Conservation (phyloP, 2,329 filamentous ascomycete species). For the Keithomyces neogunnii region DNA sequence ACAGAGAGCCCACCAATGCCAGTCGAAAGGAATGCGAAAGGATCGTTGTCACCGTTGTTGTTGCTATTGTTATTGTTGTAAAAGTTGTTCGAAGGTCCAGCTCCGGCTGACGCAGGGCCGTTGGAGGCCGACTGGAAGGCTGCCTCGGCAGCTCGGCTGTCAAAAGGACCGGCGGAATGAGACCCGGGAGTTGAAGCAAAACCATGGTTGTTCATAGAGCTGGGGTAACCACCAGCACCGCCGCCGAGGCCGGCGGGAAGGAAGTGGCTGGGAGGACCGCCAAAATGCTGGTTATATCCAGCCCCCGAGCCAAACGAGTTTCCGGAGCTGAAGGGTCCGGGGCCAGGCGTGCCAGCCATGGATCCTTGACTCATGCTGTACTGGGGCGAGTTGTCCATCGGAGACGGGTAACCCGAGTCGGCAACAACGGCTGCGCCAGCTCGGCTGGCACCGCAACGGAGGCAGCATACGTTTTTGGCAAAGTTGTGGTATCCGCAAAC, state of each 20-base stretch:
- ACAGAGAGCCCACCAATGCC: slow-evolving; percentile 68
- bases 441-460: slow-evolving; percentile 90
- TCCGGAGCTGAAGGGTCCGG: slow-evolving; percentile 64
- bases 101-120: slow-evolving; percentile 66
- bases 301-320: slow-evolving; percentile 58
- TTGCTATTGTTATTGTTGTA: slow-evolving; percentile 46
- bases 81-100: slow-evolving; percentile 53
- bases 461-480: slow-evolving; percentile 96
- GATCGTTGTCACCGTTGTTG: slow-evolving; percentile 63
- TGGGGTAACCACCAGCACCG: slow-evolving; percentile 64
- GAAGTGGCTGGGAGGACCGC: slow-evolving; percentile 80
- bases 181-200: slow-evolving; percentile 69
- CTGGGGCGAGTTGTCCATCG: slow-evolving; percentile 76
- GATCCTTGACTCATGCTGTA: slow-evolving; percentile 81
- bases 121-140: slow-evolving; percentile 88
- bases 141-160: slow-evolving; percentile 86
- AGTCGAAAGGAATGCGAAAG: slow-evolving; percentile 70
- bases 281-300: slow-evolving; percentile 72
- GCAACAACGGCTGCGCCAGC: slow-evolving; percentile 90
- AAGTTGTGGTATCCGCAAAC: slow-evolving; percentile 99
- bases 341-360: slow-evolving; percentile 77
- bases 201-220: slow-evolving; percentile 67
- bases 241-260: slow-evolving; percentile 74
- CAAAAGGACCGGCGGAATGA: slow-evolving; percentile 80
- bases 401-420: slow-evolving; percentile 82